These are phyloP conservation scores for Balakata baccata DNA, from an alignment of 345 rosid species.

Conservation along the genomic window DNA sequence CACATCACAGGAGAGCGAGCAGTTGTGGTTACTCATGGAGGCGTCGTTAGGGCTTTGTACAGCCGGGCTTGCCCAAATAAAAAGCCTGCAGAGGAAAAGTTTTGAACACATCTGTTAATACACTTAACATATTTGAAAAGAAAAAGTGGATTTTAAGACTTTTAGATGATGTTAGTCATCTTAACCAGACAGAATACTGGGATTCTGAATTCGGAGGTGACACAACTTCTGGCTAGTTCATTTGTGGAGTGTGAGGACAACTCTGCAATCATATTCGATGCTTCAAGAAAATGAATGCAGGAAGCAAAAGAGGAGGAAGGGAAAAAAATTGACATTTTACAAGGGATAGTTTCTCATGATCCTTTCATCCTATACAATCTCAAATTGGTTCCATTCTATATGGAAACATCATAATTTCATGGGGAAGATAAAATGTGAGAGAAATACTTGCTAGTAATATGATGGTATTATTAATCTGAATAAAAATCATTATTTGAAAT, in stretches of 20 bases:
- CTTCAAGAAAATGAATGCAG: neutral
- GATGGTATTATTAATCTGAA: neutral
- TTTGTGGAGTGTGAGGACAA: neutral
- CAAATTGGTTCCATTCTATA: neutral
- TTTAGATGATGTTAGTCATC: slow-evolving; percentile 63
- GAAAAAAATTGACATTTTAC: neutral
- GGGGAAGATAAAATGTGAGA: neutral
- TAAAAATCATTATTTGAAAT: neutral
- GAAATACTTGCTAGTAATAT: neutral
- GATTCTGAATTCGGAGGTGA: slow-evolving; percentile 74
- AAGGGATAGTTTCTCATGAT: neutral
- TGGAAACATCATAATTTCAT: neutral
- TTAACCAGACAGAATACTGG: slow-evolving; percentile 43
- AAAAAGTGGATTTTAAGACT: slow-evolving; percentile 52
- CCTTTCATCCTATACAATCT: neutral
- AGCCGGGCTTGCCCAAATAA: slow-evolving; percentile 60
- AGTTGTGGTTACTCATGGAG: slow-evolving; percentile 72
- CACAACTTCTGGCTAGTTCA: slow-evolving; percentile 54
- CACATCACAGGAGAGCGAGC: slow-evolving; percentile 55
- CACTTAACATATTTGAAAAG: slow-evolving; percentile 47
- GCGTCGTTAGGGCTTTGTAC: slow-evolving; percentile 60
- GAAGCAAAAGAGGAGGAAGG: neutral
- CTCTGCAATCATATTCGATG: neutral
- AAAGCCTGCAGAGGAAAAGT: slow-evolving; percentile 43
- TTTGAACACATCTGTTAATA: slow-evolving; percentile 61